Base-by-base conservation (phyloP, 2,329 filamentous ascomycete genomes). In the Gremmenia infestans region DNA sequence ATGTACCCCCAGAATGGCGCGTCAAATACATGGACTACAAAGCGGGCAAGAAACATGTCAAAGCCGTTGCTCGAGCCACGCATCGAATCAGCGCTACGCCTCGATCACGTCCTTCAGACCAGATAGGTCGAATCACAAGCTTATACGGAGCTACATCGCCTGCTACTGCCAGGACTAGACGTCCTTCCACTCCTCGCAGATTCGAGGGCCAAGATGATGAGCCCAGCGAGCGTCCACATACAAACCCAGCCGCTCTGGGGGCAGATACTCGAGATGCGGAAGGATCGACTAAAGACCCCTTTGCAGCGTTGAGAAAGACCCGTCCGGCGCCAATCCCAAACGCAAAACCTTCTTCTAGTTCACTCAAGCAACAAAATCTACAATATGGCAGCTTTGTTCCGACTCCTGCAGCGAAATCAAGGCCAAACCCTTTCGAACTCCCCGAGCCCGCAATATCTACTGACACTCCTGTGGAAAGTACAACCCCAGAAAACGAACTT, bases 21-120 rank as follows among this genome's bases (percentile, higher is more conserved):
- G 82, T 86, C 71, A 96, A 96, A 73, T 97, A 97, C 72, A 81
- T 97, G 65, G 85, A 97, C 73, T 97, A 97, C 79, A 96, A 96
- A 80, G 85, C 85, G 55, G 93, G 91, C 58, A 97, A 97, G 76
- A 97, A 97, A 75, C 87, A 91, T 70, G 80, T 97, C 72, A 97
- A 97, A 73, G 85, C 85, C 55, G 86, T 97, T 52, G 74, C 80
- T 23, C 82, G 87, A 59, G 90, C 91, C 57, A 80, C 94, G 59
- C 79, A 81, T 75, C 73, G 83, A 75, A 72, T 82, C 70, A 76
- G 81, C 58, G 72, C 76, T 56, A 81, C 82, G 0, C 81, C 84
- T 9, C 61, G 58, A 56, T 57, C 62, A 6, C 52, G 57, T 22
- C 28, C 56, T 17, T 48, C 59, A 52, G 15, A 56, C 42, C 17